Percentiles rank a stretch among this genome's conserved stretches.
Evolutionary conservation across 148 eudicot genomes (phyloP).

Genomic region (Amaranthus hypochondriacus): DNA sequence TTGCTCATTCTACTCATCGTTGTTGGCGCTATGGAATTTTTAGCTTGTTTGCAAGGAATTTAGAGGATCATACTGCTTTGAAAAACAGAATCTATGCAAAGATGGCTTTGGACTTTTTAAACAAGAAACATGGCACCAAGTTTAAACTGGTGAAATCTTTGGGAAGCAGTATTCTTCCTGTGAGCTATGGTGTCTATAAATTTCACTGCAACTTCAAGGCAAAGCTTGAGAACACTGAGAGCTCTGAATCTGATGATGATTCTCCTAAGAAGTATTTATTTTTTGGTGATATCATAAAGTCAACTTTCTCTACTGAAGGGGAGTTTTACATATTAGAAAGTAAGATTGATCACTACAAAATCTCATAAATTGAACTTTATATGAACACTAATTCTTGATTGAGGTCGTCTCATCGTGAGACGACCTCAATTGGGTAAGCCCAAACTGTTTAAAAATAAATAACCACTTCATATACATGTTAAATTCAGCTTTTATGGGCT

Average conservation of each 20-base stretch:
- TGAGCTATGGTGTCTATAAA: neutral
- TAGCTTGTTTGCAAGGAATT: neutral
- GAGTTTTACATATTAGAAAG: slow-evolving; percentile 1
- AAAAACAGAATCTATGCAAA: neutral
- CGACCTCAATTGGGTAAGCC: too few relatives aligned
- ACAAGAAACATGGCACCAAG: slow-evolving; percentile 7
- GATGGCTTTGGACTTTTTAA: neutral
- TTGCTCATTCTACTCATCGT: neutral
- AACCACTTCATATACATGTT: too few relatives aligned
- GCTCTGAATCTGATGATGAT: neutral
- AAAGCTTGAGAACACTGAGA: neutral
- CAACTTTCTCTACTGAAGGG: neutral
- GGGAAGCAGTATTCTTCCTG: neutral
- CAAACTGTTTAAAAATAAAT: too few relatives aligned
- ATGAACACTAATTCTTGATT: too few relatives aligned
- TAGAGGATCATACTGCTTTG: neutral
- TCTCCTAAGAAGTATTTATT: neutral
- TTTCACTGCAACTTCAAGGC: slow-evolving; percentile 10
- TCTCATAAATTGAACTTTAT: neutral
- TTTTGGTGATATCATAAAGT: neutral
- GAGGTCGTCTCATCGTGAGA: too few relatives aligned
- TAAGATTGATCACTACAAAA: neutral
- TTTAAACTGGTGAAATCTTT: slow-evolving; percentile 1
- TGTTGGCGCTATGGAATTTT: too few relatives aligned
- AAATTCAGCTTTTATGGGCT: too few relatives aligned